phyloP scores from a whole-genome alignment of 257 asterid species.

The Dorcoceras hygrometricum region DNA sequence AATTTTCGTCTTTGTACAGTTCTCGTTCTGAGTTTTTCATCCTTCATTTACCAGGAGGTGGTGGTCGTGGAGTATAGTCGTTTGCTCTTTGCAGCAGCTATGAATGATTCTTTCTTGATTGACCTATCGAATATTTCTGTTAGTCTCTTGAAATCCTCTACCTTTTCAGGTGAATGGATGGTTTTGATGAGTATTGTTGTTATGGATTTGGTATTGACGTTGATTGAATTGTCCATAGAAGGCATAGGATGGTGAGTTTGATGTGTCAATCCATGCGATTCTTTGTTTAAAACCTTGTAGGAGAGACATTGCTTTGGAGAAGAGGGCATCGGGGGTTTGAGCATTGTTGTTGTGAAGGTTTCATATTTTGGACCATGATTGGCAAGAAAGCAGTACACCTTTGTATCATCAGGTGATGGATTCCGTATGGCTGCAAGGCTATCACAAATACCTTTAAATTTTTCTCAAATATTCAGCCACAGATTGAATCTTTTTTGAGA shows the following conservation, averaged over 20 bases:
- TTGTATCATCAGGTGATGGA: neutral
- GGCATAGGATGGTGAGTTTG: neutral
- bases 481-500: too few species aligned
- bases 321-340: too few species aligned
- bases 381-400: neutral
- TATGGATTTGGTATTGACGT: neutral
- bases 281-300: neutral
- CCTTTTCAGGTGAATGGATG: constrained; percentile 2
- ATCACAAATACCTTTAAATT: too few species aligned
- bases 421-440: too few species aligned
- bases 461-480: too few species aligned
- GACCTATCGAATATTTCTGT: neutral
- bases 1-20: neutral
- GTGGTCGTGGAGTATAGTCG: too few species aligned
- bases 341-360: too few species aligned
- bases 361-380: too few species aligned
- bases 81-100: too few species aligned
- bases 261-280: neutral
- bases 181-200: neutral
- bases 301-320: neutral
- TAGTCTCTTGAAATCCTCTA: neutral
- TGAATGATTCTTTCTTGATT: too few species aligned
- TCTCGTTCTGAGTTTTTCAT: too few species aligned
- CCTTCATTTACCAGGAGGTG: too few species aligned
- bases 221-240: neutral